Percentiles rank a stretch among this genome's conserved stretches.
Evolutionary conservation across 2,329 filamentous ascomycete species (phyloP).

Genomic region (Apiospora sp.): DNA sequence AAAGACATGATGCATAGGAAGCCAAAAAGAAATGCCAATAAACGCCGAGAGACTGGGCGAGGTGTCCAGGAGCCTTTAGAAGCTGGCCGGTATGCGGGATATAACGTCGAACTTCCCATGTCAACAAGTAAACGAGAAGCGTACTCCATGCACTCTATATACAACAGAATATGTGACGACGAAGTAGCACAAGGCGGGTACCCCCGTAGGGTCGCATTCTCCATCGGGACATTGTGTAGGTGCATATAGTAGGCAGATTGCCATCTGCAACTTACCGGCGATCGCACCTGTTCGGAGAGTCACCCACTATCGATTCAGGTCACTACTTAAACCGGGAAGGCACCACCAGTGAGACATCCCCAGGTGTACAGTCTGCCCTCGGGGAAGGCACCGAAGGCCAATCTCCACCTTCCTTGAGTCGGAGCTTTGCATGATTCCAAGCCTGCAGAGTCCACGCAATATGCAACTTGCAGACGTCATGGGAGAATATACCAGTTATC

Average conservation of each 20-base stretch:
- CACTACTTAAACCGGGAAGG: not conserved
- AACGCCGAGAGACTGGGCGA: not conserved
- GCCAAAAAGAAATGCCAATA: not conserved
- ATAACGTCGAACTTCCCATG: not conserved
- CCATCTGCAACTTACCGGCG: not conserved
- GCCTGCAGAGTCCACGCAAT: not conserved
- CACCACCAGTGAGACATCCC: not conserved
- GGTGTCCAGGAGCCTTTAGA: not conserved
- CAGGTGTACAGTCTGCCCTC: not conserved
- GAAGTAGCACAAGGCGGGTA: not conserved
- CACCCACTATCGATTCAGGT: not conserved
- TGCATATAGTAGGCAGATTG: not conserved
- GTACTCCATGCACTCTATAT: not conserved
- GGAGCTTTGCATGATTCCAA: conserved; percentile 9
- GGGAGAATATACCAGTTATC: not conserved
- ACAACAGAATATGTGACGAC: not conserved
- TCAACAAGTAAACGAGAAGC: not conserved
- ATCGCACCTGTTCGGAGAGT: not conserved
- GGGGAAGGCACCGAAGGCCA: not conserved
- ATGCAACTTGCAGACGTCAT: not conserved
- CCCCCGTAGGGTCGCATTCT: not conserved
- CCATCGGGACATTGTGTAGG: not conserved
- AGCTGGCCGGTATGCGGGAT: not conserved
- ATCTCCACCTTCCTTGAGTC: not conserved
- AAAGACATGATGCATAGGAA: not conserved